Conservation (phyloP, 805 yeast genomes). For the Maudiozyma bulderi region DNA sequence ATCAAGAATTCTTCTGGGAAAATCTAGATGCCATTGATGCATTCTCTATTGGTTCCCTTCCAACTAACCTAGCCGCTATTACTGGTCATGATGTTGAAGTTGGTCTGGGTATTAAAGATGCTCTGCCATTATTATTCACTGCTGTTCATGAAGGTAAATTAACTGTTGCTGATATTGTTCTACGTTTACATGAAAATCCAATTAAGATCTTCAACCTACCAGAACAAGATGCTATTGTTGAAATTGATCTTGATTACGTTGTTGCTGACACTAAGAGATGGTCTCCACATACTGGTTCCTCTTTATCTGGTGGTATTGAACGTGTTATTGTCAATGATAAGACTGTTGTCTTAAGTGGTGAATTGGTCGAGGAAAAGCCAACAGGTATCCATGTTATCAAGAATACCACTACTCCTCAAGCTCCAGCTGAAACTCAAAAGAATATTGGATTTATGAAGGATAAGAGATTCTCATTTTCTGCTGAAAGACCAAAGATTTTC, state of each 20-base stretch:
- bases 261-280: slow-evolving; percentile 41
- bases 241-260: slow-evolving; percentile 61
- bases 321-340: slow-evolving; percentile 72
- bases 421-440: slow-evolving; percentile 29
- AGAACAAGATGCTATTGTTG: slow-evolving; percentile 62
- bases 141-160: slow-evolving; percentile 71
- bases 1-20: slow-evolving; percentile 76
- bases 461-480: slow-evolving; percentile 44
- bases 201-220: slow-evolving; percentile 73
- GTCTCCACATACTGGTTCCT: slow-evolving; percentile 47
- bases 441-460: slow-evolving; percentile 1
- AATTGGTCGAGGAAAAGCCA: slow-evolving; percentile 48
- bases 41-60: slow-evolving; percentile 75
- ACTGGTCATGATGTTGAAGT: slow-evolving; percentile 51
- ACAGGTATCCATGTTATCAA: slow-evolving; percentile 50
- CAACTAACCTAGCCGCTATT: slow-evolving; percentile 60
- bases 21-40: slow-evolving; percentile 67
- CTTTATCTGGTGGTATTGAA: slow-evolving; percentile 74
- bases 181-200: slow-evolving; percentile 74
- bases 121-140: slow-evolving; percentile 69
- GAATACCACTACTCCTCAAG: slow-evolving; percentile 30
- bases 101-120: slow-evolving; percentile 72
- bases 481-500: slow-evolving; percentile 31
- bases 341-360: slow-evolving; percentile 80
- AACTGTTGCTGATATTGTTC: slow-evolving; percentile 60